A percentile compares a stretch with the other conserved stretches of the same genome.
These are phyloP conservation scores for Fusarium sp. DNA, from an alignment of 2,329 filamentous ascomycete genomes.

Conservation along the genomic window DNA sequence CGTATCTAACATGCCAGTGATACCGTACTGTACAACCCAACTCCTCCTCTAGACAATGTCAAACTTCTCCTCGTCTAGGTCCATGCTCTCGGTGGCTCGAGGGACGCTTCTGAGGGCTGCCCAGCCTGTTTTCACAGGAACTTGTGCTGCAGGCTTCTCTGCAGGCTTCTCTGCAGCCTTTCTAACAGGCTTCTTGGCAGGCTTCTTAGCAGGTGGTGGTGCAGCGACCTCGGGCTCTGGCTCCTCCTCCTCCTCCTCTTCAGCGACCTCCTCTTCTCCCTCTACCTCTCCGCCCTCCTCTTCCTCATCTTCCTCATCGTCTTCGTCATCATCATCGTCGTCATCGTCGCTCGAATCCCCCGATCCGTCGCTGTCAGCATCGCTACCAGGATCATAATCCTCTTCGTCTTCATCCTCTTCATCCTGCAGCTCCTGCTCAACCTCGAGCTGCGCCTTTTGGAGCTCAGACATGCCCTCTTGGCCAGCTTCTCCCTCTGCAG, in stretches of 20 bases:
- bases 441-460: slow-evolving; percentile 61
- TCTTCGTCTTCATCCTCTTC: slow-evolving; percentile 75
- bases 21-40: background rate
- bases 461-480: slow-evolving; percentile 59
- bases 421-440: slow-evolving; percentile 66
- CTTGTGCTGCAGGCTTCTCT: slow-evolving; percentile 1
- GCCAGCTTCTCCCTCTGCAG: slow-evolving; percentile 49
- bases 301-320: slow-evolving; percentile 46
- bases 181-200: background rate
- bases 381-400: slow-evolving; percentile 73
- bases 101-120: slow-evolving; percentile 44
- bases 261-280: slow-evolving; percentile 31
- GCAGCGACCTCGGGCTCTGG: slow-evolving; percentile 16
- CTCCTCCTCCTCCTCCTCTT: slow-evolving; percentile 28
- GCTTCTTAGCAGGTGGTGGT: background rate
- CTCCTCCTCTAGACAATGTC: slow-evolving; percentile 44
- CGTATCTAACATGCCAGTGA: slow-evolving; percentile 23
- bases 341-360: slow-evolving; percentile 66
- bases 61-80: slow-evolving; percentile 49
- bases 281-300: slow-evolving; percentile 41
- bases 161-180: background rate
- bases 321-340: slow-evolving; percentile 54
- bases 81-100: slow-evolving; percentile 44
- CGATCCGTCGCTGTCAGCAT: slow-evolving; percentile 69
- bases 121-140: slow-evolving; percentile 47